Evolutionary conservation across 2,329 filamentous ascomycete species (phyloP), one percentile per base, ranked within the genome.

Genomic region (Metarhizium sp.): DNA sequence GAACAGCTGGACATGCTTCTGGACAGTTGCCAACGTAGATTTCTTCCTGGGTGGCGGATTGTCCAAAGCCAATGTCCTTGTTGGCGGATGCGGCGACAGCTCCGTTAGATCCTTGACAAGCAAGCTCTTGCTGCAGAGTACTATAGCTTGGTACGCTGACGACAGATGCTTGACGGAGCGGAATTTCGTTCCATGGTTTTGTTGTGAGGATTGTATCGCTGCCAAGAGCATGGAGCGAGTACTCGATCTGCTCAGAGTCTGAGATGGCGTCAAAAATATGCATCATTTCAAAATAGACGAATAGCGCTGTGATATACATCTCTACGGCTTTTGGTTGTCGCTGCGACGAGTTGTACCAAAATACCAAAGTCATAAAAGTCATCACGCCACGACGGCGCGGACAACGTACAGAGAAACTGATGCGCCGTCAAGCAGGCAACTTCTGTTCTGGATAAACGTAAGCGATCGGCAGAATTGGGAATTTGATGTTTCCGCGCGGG

Each of bases 41-140:
- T 46, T 71, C 69, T 54, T 71, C 69, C 43, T 71, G 68, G 0
- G 69, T 71, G 4, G 67, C 69, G 4, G 68, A 69, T 58, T 69
- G 63, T 0, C 69, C 69, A 36, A 71, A 71, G 0, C 68, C 69
- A 20, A 69, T 61, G 32, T 65, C 58, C 40, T 65, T 68, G 55
- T 72, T 72, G 4, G 69, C 65, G 2, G 67, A 67, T 6, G 71
- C 58, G 0, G 71, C 67, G 6, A 63, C 64, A 3, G 64, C 67
- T 2, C 66, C 63, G 6, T 57, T 47, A 6, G 56, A 53, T 1
- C 65, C 62, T 59, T 68, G 65, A 3, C 57, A 38, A 0, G 60
- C 50, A 18, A 61, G 53, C 18, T 62, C 59, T 50, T 64, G 60
- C 1, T 61, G 58, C 11, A 59, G 55, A 0, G 66, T 67, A 36